Evolutionary conservation across 768 basidiomycete genomes (phyloP), one percentile per base, ranked within the genome.

Genomic region (Tylopilus rubrobrunneus): DNA sequence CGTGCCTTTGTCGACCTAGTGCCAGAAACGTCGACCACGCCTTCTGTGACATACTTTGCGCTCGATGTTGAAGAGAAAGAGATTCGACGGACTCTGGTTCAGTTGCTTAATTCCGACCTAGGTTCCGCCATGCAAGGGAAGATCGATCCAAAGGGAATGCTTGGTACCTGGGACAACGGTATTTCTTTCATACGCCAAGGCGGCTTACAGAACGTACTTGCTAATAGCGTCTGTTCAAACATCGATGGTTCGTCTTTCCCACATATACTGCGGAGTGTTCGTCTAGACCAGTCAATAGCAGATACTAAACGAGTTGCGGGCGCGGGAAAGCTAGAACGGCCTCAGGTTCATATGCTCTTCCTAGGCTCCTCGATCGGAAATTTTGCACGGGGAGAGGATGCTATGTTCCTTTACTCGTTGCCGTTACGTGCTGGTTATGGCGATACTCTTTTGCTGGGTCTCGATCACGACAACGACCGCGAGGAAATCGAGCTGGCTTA

Each of bases 291-390:
- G 55, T 74, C 78, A 5, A 71, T 62, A 7, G 49, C 59, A 9
- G 63, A 78, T 11, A 58, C 70, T 3, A 54, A 34, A 55, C 47
- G 39, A 37, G 41, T 33, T 27, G 45, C 43, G 11, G 43, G 46
- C 9, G 31, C 17, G 15, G 53, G 42, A 3, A 65, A 68, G 4
- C 80, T 78, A 40, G 81, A 77, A 23, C 67, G 73, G 43, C 69
- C 73, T 2, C 85, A 89, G 14, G 69, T 92, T 31, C 94, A 97
- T 63, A 74, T 98, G 49, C 74, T 98, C 56, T 98, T 97, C 75
- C 75, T 98, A n/a, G 97, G 96, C 0, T 94, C 90, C 0, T 91
- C 92, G 0, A 67, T 98, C 7, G 97, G 95, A 7, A 98, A 98
- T 74, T 98, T 98, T 68, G 62, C 76, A 7, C 80, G 92, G 11